Base-by-base conservation (phyloP, 805 yeast species). In the Ogataea henricii region DNA sequence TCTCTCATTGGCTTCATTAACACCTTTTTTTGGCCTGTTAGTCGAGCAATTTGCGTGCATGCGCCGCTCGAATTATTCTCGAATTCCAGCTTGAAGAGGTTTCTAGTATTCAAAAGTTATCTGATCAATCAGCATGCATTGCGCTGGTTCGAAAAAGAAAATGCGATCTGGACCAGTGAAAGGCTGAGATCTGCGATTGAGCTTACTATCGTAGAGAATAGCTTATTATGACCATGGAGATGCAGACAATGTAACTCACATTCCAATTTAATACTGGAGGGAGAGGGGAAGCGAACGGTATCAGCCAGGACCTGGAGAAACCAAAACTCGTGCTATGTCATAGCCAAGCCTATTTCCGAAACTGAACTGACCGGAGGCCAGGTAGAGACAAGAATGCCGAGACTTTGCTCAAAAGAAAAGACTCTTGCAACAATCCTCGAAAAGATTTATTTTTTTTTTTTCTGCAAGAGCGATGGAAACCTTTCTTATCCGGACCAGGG, bases 71-170 rank as follows among this genome's bases (percentile, higher is more conserved):
- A n/a, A n/a, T n/a, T n/a, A n/a, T 30, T 30, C 6, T 30, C 16
- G 6, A 18, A 6, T 23, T 37, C 26, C 21, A 13, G 40, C 2
- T 37, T 23, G 26, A 9, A 16, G 6, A 25, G 40, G 17, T 25
- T 23, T 37, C 21, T 26, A 2, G 18, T 3, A n/a, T 14, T 37
- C 9, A 30, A 25, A 17, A 39, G 42, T 39, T 39, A 39, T 39
- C 42, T 39, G 42, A 39, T 39, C 42, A 18, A 39, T 39, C 42
- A 27, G 42, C 42, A 26, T 16, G 34, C 16, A 30, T 14, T 30
- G 18, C 8, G 18, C 7, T 10, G 10, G 32, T n/a, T 30, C 23
- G 9, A 37, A 37, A 17, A n/a, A 23, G 30, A 37, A 25, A 37
- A 37, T 9, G 14, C 23, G 6, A 35, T 4, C 13, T 34, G 23